phyloP scores from a whole-genome alignment of 768 basidiomycete species.

The Phlebiopsis gigantea region DNA sequence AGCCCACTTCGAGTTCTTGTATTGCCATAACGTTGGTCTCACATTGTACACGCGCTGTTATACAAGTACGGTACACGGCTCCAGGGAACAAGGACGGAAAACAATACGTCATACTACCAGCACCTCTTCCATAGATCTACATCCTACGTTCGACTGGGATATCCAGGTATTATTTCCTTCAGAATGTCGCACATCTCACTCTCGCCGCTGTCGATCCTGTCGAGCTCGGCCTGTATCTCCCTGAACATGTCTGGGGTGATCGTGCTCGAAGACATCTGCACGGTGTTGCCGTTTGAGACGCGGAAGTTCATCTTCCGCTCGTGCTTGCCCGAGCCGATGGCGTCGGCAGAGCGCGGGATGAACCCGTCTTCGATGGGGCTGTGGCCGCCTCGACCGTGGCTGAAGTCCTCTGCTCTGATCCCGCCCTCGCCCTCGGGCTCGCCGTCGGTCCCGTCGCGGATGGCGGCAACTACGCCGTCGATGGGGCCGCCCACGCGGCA shows the following conservation, averaged over 20 bases:
- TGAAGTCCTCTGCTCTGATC: not conserved
- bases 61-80: no score
- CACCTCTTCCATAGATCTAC: no score
- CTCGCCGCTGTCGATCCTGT: no score
- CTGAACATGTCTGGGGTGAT: conserved; percentile 4
- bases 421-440: not conserved
- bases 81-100: no score
- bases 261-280: conserved; percentile 1
- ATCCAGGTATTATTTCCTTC: no score
- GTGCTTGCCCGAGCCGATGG: not conserved
- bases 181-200: no score
- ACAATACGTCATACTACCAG: no score
- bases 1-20: no score
- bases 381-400: not conserved
- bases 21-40: no score
- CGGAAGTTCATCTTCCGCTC: not conserved
- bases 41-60: no score
- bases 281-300: not conserved
- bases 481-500: not conserved
- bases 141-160: no score
- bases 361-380: not conserved
- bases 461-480: not conserved
- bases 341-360: not conserved
- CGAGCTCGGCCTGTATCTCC: no score
- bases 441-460: not conserved